These are phyloP conservation scores for Arachis stenosperma DNA, from an alignment of 306 rosid species.

Conservation along the genomic window DNA sequence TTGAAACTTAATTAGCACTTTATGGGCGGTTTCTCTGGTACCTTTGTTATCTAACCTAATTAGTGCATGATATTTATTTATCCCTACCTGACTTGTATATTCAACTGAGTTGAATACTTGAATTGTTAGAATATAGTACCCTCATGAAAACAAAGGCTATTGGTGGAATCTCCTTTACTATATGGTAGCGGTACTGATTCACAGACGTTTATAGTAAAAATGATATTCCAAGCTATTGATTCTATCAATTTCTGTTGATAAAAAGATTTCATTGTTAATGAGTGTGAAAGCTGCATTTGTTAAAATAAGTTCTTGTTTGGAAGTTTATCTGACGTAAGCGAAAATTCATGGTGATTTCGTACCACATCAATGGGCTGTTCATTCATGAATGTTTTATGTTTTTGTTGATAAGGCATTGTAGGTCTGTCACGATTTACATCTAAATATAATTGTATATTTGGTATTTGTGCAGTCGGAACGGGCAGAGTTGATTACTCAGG, in stretches of 20 bases:
- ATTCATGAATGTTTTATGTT: background rate
- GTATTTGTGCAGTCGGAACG: slow-evolving; percentile 57
- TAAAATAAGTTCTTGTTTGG: slow-evolving; percentile 4
- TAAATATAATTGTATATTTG: slow-evolving; percentile 11
- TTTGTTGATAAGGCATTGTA: background rate
- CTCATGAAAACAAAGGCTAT: background rate
- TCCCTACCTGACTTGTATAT: no score
- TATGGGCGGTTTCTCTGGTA: no score
- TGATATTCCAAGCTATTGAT: background rate
- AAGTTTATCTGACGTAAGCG: slow-evolving; percentile 23
- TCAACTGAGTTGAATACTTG: background rate
- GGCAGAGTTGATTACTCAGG: slow-evolving; percentile 63
- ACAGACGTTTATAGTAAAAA: background rate
- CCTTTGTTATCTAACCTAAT: no score
- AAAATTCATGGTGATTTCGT: background rate
- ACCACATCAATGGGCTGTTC: background rate
- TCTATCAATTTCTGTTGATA: background rate
- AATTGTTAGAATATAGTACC: background rate
- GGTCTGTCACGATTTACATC: background rate
- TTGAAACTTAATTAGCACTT: no score
- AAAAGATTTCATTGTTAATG: slow-evolving; percentile 8
- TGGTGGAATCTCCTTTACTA: background rate
- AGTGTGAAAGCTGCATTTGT: background rate
- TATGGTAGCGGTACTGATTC: background rate
- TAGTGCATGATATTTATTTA: no score